Conservation (phyloP, 768 basidiomycete species). For the Coprinopsis strossmayeri region DNA sequence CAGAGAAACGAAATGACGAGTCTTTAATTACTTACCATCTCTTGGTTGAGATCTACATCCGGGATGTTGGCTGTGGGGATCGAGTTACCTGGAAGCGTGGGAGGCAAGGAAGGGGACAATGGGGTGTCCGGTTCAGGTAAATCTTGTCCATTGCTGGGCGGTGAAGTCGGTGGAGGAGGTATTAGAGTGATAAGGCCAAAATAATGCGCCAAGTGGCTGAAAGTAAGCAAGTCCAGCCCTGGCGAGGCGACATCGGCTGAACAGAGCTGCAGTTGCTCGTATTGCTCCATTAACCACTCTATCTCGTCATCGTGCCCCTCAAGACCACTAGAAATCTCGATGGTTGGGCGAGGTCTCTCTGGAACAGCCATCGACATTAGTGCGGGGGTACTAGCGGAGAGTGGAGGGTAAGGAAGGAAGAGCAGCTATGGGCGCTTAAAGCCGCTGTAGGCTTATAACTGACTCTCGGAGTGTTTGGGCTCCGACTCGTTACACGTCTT, state of each 20-base stretch:
- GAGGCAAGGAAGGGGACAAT: no score
- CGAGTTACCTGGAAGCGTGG: no score
- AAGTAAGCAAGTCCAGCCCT: conserved; percentile 33
- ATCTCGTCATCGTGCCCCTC: conserved; percentile 31
- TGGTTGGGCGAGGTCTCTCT: neutral
- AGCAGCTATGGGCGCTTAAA: neutral
- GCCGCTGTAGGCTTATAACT: neutral
- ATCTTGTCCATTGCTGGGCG: no score
- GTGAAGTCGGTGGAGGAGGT: neutral
- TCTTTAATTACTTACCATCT: no score
- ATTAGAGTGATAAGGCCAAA: conserved; percentile 34
- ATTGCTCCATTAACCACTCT: conserved; percentile 27
- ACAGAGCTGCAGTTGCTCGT: conserved; percentile 33
- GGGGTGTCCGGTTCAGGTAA: no score
- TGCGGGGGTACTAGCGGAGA: neutral
- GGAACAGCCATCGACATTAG: neutral
- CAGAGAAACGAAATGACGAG: no score
- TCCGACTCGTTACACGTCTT: no score
- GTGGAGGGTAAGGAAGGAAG: conserved; percentile 3
- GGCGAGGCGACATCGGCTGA: conserved; percentile 34
- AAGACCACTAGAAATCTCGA: conserved; percentile 25
- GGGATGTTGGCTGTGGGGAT: no score
- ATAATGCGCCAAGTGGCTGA: conserved; percentile 28
- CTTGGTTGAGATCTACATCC: no score
- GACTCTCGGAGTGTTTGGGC: neutral